Evolutionary conservation across 768 basidiomycete genomes (phyloP).

Genomic region (Tylopilus felleus): DNA sequence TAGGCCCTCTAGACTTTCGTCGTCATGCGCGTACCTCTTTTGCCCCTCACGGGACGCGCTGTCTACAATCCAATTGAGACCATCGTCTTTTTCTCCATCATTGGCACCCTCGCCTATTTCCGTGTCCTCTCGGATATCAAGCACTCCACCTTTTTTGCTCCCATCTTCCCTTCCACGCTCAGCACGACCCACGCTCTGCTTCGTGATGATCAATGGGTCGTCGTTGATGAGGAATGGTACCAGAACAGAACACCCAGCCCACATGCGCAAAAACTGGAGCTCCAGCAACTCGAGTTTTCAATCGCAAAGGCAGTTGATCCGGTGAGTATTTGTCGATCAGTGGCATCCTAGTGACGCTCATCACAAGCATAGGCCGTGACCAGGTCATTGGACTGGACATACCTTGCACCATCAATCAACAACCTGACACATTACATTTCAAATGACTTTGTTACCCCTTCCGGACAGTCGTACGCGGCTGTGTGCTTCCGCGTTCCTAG

Average conservation of each 20-base stretch:
- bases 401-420: slow-evolving; percentile 41
- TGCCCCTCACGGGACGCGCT: slow-evolving; percentile 68
- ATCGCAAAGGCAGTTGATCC: slow-evolving; percentile 34
- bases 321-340: slow-evolving; percentile 22
- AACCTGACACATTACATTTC: slow-evolving; percentile 52
- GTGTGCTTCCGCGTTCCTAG: slow-evolving; percentile 47
- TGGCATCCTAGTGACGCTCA: not conserved
- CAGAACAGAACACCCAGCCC: slow-evolving; percentile 31
- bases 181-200: slow-evolving; percentile 56
- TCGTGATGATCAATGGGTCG: slow-evolving; percentile 57
- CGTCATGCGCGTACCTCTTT: slow-evolving; percentile 56
- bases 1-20: not conserved
- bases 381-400: slow-evolving; percentile 35
- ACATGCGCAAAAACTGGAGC: slow-evolving; percentile 45
- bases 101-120: slow-evolving; percentile 93
- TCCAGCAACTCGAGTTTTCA: slow-evolving; percentile 69
- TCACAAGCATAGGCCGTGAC: slow-evolving; percentile 24
- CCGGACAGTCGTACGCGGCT: slow-evolving; percentile 47
- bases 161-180: slow-evolving; percentile 45
- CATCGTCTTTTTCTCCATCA: slow-evolving; percentile 83
- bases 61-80: slow-evolving; percentile 82
- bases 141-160: slow-evolving; percentile 75
- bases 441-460: slow-evolving; percentile 36
- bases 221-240: slow-evolving; percentile 55
- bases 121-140: slow-evolving; percentile 89